These are phyloP conservation scores for Ceratobasidium sp. DNA, from an alignment of 1,284 basidiomycete genomes.

Conservation along the genomic window DNA sequence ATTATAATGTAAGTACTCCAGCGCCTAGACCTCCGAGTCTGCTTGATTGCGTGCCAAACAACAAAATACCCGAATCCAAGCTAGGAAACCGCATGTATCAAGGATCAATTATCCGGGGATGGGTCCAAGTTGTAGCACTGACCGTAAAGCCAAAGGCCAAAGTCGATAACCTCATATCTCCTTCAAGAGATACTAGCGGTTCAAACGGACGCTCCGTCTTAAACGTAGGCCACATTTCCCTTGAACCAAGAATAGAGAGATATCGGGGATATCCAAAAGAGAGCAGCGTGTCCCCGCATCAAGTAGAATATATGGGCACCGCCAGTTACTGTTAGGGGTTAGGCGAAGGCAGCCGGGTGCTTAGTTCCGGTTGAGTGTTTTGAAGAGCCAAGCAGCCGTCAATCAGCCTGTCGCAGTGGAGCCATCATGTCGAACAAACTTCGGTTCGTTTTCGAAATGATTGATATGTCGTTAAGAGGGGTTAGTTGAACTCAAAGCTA, in stretches of 20 bases:
- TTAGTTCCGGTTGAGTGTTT: too few relatives aligned
- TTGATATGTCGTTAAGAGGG: too few relatives aligned
- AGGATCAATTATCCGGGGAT: too few relatives aligned
- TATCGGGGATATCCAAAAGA: neutral
- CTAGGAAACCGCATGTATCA: neutral
- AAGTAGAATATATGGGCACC: too few relatives aligned
- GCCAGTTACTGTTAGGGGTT: neutral
- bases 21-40: slow-evolving; percentile 34
- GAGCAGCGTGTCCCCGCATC: too few relatives aligned
- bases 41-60: slow-evolving; percentile 35
- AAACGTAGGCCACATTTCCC: slow-evolving; percentile 32
- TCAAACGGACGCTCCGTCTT: slow-evolving; percentile 35
- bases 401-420: too few relatives aligned
- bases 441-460: too few relatives aligned
- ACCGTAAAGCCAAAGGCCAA: slow-evolving; percentile 42
- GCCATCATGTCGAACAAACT: too few relatives aligned
- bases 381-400: too few relatives aligned
- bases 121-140: neutral
- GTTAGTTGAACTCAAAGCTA: too few relatives aligned
- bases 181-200: neutral
- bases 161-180: slow-evolving; percentile 36
- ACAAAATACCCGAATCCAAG: slow-evolving; percentile 42
- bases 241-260: too few relatives aligned
- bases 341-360: too few relatives aligned
- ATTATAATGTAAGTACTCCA: slow-evolving; percentile 40